Evolutionary conservation across 2,329 filamentous ascomycete species (phyloP).

Genomic region (Penicillium sp.): DNA sequence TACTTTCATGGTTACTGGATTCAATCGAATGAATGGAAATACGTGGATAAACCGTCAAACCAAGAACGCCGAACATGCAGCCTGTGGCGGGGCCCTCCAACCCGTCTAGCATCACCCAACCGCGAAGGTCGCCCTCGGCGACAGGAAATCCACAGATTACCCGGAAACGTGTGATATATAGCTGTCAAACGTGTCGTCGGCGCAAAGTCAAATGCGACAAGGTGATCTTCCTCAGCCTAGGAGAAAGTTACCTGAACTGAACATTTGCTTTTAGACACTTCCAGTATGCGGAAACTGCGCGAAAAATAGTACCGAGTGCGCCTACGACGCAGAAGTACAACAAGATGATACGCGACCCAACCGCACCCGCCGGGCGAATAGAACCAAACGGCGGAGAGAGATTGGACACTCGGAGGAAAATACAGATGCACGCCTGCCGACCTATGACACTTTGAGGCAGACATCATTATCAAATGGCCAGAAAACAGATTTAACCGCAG

Average conservation of each 20-base stretch:
- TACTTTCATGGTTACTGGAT: background rate
- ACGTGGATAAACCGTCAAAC: background rate
- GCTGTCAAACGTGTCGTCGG: slow-evolving; percentile 48
- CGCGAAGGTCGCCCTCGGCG: background rate
- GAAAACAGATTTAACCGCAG: background rate
- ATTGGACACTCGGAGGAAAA: background rate
- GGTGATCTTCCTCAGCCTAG: slow-evolving; percentile 1
- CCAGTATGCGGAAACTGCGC: slow-evolving; percentile 48
- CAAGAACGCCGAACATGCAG: background rate
- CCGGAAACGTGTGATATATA: slow-evolving; percentile 49
- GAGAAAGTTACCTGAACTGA: background rate
- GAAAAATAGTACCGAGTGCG: slow-evolving; percentile 45
- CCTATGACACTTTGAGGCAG: background rate
- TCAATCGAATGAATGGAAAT: background rate
- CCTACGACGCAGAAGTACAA: slow-evolving; percentile 40
- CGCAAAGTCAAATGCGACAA: slow-evolving; percentile 52
- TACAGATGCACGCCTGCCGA: background rate
- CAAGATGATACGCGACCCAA: slow-evolving; percentile 21
- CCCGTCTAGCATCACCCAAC: background rate
- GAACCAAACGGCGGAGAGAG: slow-evolving; percentile 39
- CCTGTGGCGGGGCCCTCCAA: background rate
- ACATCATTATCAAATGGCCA: background rate
- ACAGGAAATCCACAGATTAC: slow-evolving; percentile 42
- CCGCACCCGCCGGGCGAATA: slow-evolving; percentile 24
- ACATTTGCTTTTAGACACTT: slow-evolving; percentile 35